phyloP scores from a whole-genome alignment of 2,329 filamentous ascomycete species.

The Aspergillus ibericus region DNA sequence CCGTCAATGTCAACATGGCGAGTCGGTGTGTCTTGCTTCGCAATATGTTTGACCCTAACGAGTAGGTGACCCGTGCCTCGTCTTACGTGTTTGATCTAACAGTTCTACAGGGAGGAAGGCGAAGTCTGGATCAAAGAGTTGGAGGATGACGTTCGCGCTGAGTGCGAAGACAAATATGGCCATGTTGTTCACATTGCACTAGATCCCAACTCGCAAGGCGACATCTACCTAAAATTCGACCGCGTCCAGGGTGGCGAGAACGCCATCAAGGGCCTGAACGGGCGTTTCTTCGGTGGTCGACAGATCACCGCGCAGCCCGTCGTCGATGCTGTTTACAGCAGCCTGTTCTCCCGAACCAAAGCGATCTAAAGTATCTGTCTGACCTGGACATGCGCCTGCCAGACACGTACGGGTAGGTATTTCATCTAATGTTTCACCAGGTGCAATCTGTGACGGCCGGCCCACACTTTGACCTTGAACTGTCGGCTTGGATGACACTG shows the following conservation, averaged over 20 bases:
- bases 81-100: slow-evolving; percentile 33
- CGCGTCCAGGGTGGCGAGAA: slow-evolving; percentile 93
- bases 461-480: slow-evolving; percentile 16
- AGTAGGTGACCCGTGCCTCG: slow-evolving; percentile 62
- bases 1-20: slow-evolving; percentile 85
- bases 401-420: slow-evolving; percentile 29
- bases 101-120: slow-evolving; percentile 69
- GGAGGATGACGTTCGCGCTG: slow-evolving; percentile 86
- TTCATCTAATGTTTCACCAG: slow-evolving; percentile 31
- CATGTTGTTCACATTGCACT: slow-evolving; percentile 95
- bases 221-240: slow-evolving; percentile 98
- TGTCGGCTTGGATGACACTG: slow-evolving; percentile 32
- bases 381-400: not conserved
- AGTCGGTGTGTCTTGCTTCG: slow-evolving; percentile 91
- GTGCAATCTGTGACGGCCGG: slow-evolving; percentile 23
- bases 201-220: slow-evolving; percentile 89
- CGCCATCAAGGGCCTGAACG: slow-evolving; percentile 95
- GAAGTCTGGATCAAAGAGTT: slow-evolving; percentile 90
- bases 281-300: slow-evolving; percentile 88
- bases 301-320: slow-evolving; percentile 94
- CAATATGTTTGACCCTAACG: slow-evolving; percentile 90
- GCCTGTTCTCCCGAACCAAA: slow-evolving; percentile 84
- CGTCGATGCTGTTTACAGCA: slow-evolving; percentile 98
- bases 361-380: slow-evolving; percentile 58
- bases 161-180: slow-evolving; percentile 94